Evolutionary conservation across 106 monocot species (phyloP), one percentile per base, ranked within the genome.

Genomic region (Dendrobium officinale): DNA sequence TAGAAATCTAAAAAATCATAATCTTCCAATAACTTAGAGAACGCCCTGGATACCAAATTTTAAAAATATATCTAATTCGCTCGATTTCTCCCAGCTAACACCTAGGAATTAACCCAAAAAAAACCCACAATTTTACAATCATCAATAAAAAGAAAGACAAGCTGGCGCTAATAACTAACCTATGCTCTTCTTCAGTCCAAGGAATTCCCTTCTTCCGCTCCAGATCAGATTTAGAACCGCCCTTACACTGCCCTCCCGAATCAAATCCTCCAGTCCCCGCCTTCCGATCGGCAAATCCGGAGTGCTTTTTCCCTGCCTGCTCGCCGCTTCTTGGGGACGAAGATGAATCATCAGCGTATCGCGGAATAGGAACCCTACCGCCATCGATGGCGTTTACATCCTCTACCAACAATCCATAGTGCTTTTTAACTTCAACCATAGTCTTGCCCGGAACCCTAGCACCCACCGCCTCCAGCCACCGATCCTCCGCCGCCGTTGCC

Each of bases 111-210:
- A 17, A 18, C 41, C 41, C 41, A 42, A n/a, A 73, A 73, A 1
- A 20, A 68, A 68, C 10, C 8, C 4, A 33, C 26, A 68, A 31
- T 29, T 31, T 68, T 68, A 10, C 68, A 24, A 66, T 66, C 66
- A 68, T 68, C 2, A 19, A 68, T 13, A 68, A 70, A 70, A 37
- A 26, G 0, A 15, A 6, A 31, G 33, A 10, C 61, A 37, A 20
- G 26, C 33, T 70, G 27, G 33, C 5, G 61, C 4, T 33, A 13
- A 15, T 16, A 42, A 51, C 76, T 2, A 70, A 96, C 96, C 86
- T 96, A 83, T 96, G 96, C 72, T 96, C 95, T 80, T 96, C 91
- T 79, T 96, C 96, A 7, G 93, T 96, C 96, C 96, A 96, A 0
- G 96, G 96, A 75, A 90, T 91, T 41, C 96, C 96, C 74, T 93